These are phyloP conservation scores for thale cress (Arabidopsis thaliana) DNA, from an alignment of 345 rosid genomes.

Conservation along the genomic window TAIR10.1 NC_003076.8:20480001-20480500, in stretches of 20 bases:
- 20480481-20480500: background rate
- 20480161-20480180: background rate
- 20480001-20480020: background rate
- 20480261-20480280: background rate
- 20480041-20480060: background rate
- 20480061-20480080: background rate
- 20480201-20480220: background rate
- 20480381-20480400: background rate
- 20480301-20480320: background rate
- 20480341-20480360: background rate
- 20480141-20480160: background rate
- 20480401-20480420: background rate
- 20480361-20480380: background rate
- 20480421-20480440: background rate
- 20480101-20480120: background rate
- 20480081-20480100: background rate
- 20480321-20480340: background rate
- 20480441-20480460: background rate
- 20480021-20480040: background rate
- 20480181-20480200: background rate
- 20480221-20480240: conserved; percentile 8
- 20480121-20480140: background rate
- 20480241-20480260: background rate
- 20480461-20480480: background rate
- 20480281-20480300: background rate